phyloP scores from a whole-genome alignment of 1,284 basidiomycete species.

The Apiotrichum veenhuisii region DNA sequence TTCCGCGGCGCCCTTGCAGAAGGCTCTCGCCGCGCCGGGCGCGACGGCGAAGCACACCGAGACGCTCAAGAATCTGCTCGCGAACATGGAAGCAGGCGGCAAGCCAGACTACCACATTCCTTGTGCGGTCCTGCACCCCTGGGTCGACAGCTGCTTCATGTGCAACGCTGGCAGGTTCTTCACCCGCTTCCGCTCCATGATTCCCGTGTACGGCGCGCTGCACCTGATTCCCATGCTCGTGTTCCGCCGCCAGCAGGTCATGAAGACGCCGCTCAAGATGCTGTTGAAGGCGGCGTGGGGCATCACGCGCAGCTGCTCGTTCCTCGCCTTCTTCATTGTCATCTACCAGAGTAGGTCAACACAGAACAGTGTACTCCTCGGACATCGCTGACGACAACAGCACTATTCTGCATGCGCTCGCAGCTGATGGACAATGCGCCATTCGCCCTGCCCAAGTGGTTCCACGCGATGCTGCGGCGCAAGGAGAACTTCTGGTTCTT shows the following conservation, averaged over 20 bases:
- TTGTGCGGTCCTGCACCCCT: conserved; percentile 73
- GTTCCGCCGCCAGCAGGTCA: conserved; percentile 57
- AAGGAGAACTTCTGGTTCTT: conserved; percentile 70
- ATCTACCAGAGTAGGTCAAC: conserved; percentile 70
- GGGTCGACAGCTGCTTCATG: conserved; percentile 63
- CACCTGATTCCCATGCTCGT: conserved; percentile 82
- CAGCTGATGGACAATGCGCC: conserved; percentile 54
- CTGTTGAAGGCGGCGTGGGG: conserved; percentile 65
- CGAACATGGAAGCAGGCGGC: conserved; percentile 27
- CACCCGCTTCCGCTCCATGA: conserved; percentile 75
- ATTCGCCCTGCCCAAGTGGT: conserved; percentile 51
- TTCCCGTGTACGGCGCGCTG: conserved; percentile 74
- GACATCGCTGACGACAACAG: conserved; percentile 13
- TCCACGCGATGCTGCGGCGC: conserved; percentile 60
- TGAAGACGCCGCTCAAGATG: conserved; percentile 61
- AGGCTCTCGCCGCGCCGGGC: conserved; percentile 52
- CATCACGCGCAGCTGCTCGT: conserved; percentile 79
- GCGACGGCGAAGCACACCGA: conserved; percentile 35
- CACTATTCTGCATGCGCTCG: conserved; percentile 62
- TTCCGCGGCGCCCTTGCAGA: conserved; percentile 58
- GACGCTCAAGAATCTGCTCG: conserved; percentile 31
- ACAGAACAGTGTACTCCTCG: neutral
- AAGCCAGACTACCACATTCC: conserved; percentile 53
- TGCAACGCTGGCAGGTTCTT: conserved; percentile 72
- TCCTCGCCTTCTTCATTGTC: conserved; percentile 78